Base-by-base conservation (phyloP, 83 land plant species). In the Picea engelmannii region DNA sequence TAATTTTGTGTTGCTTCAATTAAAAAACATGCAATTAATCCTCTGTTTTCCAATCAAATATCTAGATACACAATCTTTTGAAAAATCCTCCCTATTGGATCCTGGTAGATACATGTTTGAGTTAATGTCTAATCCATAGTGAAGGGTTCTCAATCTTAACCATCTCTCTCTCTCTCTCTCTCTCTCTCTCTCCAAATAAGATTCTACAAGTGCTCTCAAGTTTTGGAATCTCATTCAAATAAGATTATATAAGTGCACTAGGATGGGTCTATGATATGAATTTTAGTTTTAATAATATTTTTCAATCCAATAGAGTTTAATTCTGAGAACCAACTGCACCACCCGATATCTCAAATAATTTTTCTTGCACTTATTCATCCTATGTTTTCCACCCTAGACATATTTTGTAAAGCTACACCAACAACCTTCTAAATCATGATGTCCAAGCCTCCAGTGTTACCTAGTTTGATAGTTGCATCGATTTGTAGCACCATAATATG, bases 401-500 rank as follows among this genome's bases (percentile, higher is more conserved):
- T 95, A 80, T 95, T 95, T 71, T 96, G 99, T 65, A 96, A 96
- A 44, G 96, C 98, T 69, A 96, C 96, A 20, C 99, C 99, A 64
- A 90, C 98, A 80, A 95, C 98, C 74, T 91, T 96, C 79, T 92
- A 90, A 55, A 88, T 91, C 94, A 93, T 94, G 42, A 96, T 89
- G 65, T 98, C 99, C 23, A 98, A 98, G 15, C 99, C 99, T 16
- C 99, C 99, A 92, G 95, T 93, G 77, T 96, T 96, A 6, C 99
- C 99, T 47, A 98, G 98, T 66, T 96, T 96, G 62, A 96, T 95
- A 25, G 99, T 98, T 40, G 99, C 99, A 88, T 96, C 99, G 76
- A 96, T 96, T 81, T 96, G 99, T 74, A 96, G 93, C 52, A 95
- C 99, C 97, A 96, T 91, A 9, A 96, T 89, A 81, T 96, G 94